Percentiles rank a stretch among this genome's conserved stretches.
Conservation (phyloP, 495 filamentous ascomycete species). For the Neurospora sp. region DNA sequence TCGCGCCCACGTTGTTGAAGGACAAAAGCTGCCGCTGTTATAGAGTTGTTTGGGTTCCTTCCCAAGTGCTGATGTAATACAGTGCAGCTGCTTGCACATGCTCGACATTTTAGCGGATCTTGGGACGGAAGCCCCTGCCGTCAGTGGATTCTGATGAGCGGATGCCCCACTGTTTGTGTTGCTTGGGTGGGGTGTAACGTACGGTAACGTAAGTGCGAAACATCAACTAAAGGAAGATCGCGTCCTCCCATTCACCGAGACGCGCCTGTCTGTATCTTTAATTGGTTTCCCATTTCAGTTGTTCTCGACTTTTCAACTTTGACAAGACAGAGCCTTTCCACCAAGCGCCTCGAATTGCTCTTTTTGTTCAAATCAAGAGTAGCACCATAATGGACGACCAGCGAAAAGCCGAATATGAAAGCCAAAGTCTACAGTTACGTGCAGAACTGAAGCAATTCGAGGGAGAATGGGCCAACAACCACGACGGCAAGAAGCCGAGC, state of each 20-base stretch:
- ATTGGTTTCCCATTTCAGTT: not conserved
- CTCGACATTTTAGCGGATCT: not conserved
- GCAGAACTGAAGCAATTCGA: conserved; percentile 83
- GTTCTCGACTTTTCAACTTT: not conserved
- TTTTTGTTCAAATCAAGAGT: not conserved
- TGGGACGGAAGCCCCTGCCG: not conserved
- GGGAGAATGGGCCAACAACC: conserved; percentile 54
- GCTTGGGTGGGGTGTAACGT: not conserved
- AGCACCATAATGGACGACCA: conserved; percentile 32
- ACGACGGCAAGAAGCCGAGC: conserved; percentile 66
- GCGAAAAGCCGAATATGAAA: conserved; percentile 28
- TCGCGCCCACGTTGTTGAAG: not conserved
- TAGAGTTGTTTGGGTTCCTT: too few species aligned
- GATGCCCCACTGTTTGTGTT: not conserved
- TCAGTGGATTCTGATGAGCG: not conserved
- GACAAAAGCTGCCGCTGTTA: not conserved
- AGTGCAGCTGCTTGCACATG: not conserved
- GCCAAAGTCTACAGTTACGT: conserved; percentile 43
- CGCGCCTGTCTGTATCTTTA: not conserved
- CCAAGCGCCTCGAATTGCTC: not conserved
- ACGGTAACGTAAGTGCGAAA: not conserved
- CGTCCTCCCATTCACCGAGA: not conserved
- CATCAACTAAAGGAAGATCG: not conserved
- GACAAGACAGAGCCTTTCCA: not conserved
- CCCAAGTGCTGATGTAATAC: not conserved